phyloP scores from a whole-genome alignment of 257 asterid species.

The Nicotiana obtusifolia region DNA sequence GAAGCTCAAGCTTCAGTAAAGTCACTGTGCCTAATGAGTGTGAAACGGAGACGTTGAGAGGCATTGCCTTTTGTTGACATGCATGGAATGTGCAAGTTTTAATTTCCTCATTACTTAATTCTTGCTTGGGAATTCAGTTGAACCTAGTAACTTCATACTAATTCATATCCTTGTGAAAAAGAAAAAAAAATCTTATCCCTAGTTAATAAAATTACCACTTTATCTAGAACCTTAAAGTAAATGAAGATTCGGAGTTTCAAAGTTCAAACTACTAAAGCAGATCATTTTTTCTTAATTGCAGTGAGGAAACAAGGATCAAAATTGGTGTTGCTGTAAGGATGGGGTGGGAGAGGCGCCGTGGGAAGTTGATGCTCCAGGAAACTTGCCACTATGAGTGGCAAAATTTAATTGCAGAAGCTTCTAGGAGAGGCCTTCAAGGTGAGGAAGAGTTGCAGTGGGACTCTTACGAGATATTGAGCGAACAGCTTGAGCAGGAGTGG shows the following conservation, averaged over 20 bases:
- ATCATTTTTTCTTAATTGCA: slow-evolving; percentile 13
- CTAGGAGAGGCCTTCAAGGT: slow-evolving; percentile 58
- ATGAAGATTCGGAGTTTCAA: not conserved
- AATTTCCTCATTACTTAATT: not conserved
- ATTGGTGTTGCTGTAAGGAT: slow-evolving; percentile 80
- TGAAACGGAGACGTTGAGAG: not conserved
- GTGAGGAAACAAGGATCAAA: slow-evolving; percentile 70
- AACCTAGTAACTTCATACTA: not conserved
- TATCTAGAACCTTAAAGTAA: not conserved
- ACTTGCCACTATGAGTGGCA: slow-evolving; percentile 76
- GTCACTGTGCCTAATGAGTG: not conserved
- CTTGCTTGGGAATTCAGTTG: not conserved
- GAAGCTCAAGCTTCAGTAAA: not conserved
- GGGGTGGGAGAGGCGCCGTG: slow-evolving; percentile 87
- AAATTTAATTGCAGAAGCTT: slow-evolving; percentile 67
- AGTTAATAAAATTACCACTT: not conserved
- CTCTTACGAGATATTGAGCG: slow-evolving; percentile 47
- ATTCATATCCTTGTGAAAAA: not conserved
- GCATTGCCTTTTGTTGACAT: not conserved
- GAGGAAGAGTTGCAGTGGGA: slow-evolving; percentile 84
- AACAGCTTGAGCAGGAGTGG: slow-evolving; percentile 68
- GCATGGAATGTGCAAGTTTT: not conserved
- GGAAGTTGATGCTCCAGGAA: slow-evolving; percentile 67
- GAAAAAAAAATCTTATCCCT: not conserved
- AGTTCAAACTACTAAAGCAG: slow-evolving; percentile 3